These are phyloP conservation scores for Lunularia cruciata DNA, from an alignment of 225 moss, liverwort and hornwort species.

Conservation along the genomic window DNA sequence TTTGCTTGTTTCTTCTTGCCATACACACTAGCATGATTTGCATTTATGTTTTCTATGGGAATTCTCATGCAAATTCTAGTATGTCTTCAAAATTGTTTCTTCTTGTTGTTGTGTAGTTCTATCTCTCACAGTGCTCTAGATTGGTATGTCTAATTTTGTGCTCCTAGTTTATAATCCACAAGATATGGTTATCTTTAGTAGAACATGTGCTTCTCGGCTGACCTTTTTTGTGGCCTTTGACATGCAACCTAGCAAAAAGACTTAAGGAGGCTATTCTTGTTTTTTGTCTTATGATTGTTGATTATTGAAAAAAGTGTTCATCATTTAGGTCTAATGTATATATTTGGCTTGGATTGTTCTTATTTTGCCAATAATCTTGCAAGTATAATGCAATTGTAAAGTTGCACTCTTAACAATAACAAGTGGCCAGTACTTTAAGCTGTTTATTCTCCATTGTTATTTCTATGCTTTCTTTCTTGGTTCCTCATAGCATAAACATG, in stretches of 20 bases:
- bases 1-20: slow-evolving; percentile 50
- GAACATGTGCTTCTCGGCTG: too few relatives aligned
- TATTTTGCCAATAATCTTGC: neutral
- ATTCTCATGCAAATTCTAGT: slow-evolving; percentile 97
- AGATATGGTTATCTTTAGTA: too few relatives aligned
- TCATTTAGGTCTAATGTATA: too few relatives aligned
- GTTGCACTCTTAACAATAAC: slow-evolving; percentile 85
- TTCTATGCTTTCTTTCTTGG: too few relatives aligned
- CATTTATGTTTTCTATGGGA: slow-evolving; percentile 94
- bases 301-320: too few relatives aligned
- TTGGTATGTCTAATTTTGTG: neutral
- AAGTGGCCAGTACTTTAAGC: slow-evolving; percentile 99
- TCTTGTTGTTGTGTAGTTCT: neutral
- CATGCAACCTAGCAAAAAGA: too few relatives aligned
- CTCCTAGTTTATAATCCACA: neutral
- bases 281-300: too few relatives aligned
- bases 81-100: slow-evolving; percentile 18
- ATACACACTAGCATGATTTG: slow-evolving; percentile 80
- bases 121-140: neutral
- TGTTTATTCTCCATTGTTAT: slow-evolving; percentile 16
- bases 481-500: too few relatives aligned
- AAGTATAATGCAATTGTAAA: slow-evolving; percentile 37
- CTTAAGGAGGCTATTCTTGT: too few relatives aligned
- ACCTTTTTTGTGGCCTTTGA: too few relatives aligned
- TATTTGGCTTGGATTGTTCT: too few relatives aligned